Percentiles rank a stretch among this genome's conserved stretches.
phyloP scores from a whole-genome alignment of 345 rosid genomes.

The Eutrema yunnanense region DNA sequence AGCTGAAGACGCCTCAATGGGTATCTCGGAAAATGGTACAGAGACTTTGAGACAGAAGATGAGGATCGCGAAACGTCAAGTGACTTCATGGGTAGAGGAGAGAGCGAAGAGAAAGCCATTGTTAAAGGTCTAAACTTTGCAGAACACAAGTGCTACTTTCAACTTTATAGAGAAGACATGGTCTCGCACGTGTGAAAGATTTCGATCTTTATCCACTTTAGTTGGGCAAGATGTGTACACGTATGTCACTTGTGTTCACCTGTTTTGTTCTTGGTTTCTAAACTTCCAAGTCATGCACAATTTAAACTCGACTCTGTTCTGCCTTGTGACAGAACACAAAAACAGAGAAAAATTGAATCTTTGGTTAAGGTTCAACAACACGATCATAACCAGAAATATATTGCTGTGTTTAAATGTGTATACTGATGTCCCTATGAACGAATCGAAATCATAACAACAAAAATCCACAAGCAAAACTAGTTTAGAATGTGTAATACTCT shows the following conservation, averaged over 20 bases:
- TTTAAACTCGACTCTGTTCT: not conserved
- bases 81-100: slow-evolving; percentile 22
- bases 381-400: not conserved
- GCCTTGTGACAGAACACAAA: not conserved
- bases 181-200: slow-evolving; percentile 22
- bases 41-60: slow-evolving; percentile 11
- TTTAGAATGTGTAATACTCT: slow-evolving; percentile 21
- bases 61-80: slow-evolving; percentile 15
- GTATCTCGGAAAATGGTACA: not conserved
- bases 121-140: slow-evolving; percentile 6
- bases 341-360: not conserved
- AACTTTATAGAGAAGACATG: not conserved
- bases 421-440: too few relatives aligned
- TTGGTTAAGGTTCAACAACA: not conserved
- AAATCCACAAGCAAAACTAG: not conserved
- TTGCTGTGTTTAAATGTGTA: too few relatives aligned
- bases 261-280: not conserved
- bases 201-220: slow-evolving; percentile 21
- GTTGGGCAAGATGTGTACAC: slow-evolving; percentile 17
- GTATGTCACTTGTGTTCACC: slow-evolving; percentile 11
- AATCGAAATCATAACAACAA: not conserved
- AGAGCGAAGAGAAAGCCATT: slow-evolving; percentile 29
- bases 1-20: slow-evolving; percentile 21
- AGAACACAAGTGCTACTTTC: not conserved
- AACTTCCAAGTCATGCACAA: not conserved